phyloP scores from a whole-genome alignment of 2,329 filamentous ascomycete genomes.

The Scorias spongiosa region DNA sequence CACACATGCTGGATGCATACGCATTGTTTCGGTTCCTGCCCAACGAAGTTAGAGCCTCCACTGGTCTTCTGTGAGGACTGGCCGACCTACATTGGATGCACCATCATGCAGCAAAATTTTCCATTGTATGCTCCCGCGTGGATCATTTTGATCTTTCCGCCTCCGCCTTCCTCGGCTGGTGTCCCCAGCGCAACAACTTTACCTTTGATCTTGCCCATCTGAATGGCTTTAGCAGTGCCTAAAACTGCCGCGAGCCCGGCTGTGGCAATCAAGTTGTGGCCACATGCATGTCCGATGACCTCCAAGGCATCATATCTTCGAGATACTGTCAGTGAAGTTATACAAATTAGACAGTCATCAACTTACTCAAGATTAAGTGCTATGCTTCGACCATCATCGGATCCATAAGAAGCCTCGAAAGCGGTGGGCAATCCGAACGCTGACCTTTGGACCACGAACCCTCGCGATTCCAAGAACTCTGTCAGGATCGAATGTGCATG shows the following conservation, averaged over 20 bases:
- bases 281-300: slow-evolving; percentile 29
- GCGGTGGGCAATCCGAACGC: slow-evolving; percentile 39
- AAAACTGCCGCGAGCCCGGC: slow-evolving; percentile 25
- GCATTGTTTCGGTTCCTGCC: slow-evolving; percentile 30
- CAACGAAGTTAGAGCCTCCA: too few relatives aligned
- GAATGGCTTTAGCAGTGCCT: slow-evolving; percentile 20
- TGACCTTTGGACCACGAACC: slow-evolving; percentile 33
- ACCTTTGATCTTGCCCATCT: slow-evolving; percentile 16
- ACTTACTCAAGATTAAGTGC: slow-evolving; percentile 18
- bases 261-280: slow-evolving; percentile 30
- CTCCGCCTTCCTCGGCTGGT: slow-evolving; percentile 26
- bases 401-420: slow-evolving; percentile 36
- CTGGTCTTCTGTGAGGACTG: too few relatives aligned
- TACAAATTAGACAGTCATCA: not conserved
- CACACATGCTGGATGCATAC: slow-evolving; percentile 17
- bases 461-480: slow-evolving; percentile 28
- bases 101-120: too few relatives aligned
- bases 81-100: too few relatives aligned
- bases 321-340: too few relatives aligned
- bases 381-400: slow-evolving; percentile 26
- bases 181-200: slow-evolving; percentile 29
- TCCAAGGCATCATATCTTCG: slow-evolving; percentile 21
- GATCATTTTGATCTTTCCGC: slow-evolving; percentile 32
- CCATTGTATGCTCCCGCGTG: slow-evolving; percentile 27
- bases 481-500: slow-evolving; percentile 37